These are phyloP conservation scores for Discostella stelligera DNA, from an alignment of 352 stramenopile species.

Conservation along the genomic window DNA sequence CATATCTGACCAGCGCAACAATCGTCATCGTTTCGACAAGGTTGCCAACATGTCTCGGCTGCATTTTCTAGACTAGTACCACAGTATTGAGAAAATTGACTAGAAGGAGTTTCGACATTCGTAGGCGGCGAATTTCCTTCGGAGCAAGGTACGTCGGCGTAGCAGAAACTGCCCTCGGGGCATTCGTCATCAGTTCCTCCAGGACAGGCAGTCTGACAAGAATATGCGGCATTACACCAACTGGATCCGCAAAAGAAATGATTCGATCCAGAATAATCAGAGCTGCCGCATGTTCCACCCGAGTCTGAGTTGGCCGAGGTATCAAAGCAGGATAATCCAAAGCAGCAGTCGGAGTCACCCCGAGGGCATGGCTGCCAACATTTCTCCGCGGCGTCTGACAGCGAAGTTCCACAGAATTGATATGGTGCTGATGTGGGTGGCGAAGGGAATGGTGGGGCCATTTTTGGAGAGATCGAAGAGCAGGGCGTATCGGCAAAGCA, in stretches of 20 bases:
- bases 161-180: conserved; percentile 25
- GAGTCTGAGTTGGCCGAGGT: conserved; percentile 10
- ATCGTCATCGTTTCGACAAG: conserved; percentile 33
- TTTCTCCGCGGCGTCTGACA: conserved; percentile 20
- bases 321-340: conserved; percentile 41
- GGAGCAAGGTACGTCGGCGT: conserved; percentile 38
- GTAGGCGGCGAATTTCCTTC: conserved; percentile 3
- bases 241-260: conserved; percentile 38
- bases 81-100: conserved; percentile 36
- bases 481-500: conserved; percentile 45
- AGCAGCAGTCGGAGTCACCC: conserved; percentile 36
- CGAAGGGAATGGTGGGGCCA: neutral
- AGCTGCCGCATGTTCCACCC: conserved; percentile 14
- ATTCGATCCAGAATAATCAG: conserved; percentile 36
- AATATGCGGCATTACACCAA: conserved; percentile 45
- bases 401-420: conserved; percentile 26
- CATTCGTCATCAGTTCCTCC: conserved; percentile 32
- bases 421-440: conserved; percentile 5
- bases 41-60: conserved; percentile 35
- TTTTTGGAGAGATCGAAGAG: neutral
- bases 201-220: conserved; percentile 22
- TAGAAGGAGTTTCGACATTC: conserved; percentile 4
- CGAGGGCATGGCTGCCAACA: conserved; percentile 49
- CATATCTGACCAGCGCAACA: conserved; percentile 34
- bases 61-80: conserved; percentile 24